phyloP scores from a whole-genome alignment of 192 early-diverging fungal species.

The Chytriomyces sp. region DNA sequence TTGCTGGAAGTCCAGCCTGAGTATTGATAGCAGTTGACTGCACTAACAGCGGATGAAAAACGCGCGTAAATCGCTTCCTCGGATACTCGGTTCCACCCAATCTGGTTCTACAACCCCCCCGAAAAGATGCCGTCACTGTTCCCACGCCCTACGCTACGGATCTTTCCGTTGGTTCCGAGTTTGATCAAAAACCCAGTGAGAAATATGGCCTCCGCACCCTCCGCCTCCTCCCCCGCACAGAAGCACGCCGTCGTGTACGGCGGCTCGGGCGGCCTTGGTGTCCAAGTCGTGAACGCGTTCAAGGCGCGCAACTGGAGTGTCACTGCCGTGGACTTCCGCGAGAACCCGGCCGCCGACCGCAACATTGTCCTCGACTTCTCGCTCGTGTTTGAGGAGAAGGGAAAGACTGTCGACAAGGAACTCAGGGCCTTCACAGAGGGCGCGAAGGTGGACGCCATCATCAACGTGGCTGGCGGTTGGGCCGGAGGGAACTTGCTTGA shows the following conservation, averaged over 20 bases:
- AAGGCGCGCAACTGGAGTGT: conserved; percentile 73
- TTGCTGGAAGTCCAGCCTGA: too few species aligned
- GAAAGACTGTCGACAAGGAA: conserved; percentile 52
- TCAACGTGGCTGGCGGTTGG: conserved; percentile 97
- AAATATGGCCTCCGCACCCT: too few species aligned
- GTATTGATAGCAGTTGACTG: too few species aligned
- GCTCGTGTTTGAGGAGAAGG: conserved; percentile 59
- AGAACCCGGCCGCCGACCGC: conserved; percentile 74
- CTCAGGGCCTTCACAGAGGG: conserved; percentile 13
- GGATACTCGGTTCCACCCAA: too few species aligned
- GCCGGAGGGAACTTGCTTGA: conserved; percentile 83
- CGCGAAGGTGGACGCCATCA: conserved; percentile 68
- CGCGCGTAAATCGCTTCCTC: too few species aligned
- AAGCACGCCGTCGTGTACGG: conserved; percentile 82
- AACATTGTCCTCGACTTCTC: conserved; percentile 62
- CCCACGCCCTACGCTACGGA: too few species aligned
- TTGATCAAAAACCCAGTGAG: too few species aligned
- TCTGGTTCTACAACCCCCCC: too few species aligned
- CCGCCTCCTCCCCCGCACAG: background rate
- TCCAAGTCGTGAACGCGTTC: conserved; percentile 71
- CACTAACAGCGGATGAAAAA: too few species aligned
- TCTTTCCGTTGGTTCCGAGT: too few species aligned
- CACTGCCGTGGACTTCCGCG: conserved; percentile 73
- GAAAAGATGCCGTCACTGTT: too few species aligned
- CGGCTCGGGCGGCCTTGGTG: conserved; percentile 87